Evolutionary conservation across 176 grass and related monocot genomes (phyloP).

Genomic region (Microstegium vimineum): DNA sequence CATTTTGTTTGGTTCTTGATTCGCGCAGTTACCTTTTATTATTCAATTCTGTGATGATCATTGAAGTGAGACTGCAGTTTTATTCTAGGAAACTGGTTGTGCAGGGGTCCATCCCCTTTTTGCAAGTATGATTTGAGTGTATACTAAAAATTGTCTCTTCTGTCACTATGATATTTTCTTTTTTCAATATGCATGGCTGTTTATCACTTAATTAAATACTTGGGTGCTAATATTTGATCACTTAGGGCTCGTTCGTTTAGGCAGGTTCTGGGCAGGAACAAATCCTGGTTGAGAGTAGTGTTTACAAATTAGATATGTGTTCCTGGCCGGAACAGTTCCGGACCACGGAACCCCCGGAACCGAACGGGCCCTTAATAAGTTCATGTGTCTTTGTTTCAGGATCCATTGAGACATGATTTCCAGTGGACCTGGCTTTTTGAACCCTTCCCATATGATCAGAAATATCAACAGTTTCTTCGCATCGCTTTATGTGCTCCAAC

Average conservation of each 20-base stretch:
- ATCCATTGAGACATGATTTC: constrained; percentile 33
- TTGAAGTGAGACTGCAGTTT: not conserved
- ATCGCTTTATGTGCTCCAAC: constrained; percentile 46
- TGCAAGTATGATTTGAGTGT: not conserved
- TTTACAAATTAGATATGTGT: too few species aligned
- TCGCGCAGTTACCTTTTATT: too few species aligned
- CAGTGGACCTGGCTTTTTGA: constrained; percentile 53
- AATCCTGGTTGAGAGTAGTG: too few species aligned
- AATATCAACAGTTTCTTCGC: constrained; percentile 41
- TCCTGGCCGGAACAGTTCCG: too few species aligned
- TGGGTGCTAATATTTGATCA: constrained; percentile 7
- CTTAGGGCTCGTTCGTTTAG: too few species aligned
- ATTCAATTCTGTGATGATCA: too few species aligned
- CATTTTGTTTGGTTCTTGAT: too few species aligned
- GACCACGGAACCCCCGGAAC: too few species aligned
- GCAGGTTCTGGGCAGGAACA: too few species aligned
- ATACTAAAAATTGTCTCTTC: not conserved
- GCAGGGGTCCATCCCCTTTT: not conserved
- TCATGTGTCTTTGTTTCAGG: constrained; percentile 31
- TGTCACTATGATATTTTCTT: not conserved
- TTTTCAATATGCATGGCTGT: not conserved
- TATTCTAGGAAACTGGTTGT: not conserved
- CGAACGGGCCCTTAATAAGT: too few species aligned
- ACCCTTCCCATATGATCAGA: constrained; percentile 44
- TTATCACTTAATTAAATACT: not conserved